phyloP scores from a whole-genome alignment of 73 alveolate genomes.

The Halteria grandinella region DNA sequence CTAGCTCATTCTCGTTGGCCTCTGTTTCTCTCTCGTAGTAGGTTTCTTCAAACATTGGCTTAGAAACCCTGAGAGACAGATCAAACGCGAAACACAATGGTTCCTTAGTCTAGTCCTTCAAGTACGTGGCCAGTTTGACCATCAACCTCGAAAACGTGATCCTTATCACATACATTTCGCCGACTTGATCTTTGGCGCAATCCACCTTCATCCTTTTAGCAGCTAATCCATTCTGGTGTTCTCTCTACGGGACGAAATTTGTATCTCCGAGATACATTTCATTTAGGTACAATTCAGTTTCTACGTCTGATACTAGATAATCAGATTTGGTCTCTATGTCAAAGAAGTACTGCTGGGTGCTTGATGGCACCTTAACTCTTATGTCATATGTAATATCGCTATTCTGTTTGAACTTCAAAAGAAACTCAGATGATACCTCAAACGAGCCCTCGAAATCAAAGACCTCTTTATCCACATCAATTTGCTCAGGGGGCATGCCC shows the following conservation, averaged over 20 bases:
- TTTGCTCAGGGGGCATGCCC: neutral
- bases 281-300: neutral
- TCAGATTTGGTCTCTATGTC: slow-evolving; percentile 32
- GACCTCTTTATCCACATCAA: neutral
- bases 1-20: slow-evolving; percentile 28
- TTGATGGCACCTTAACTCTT: neutral
- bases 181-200: no score
- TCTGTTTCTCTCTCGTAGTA: slow-evolving; percentile 15
- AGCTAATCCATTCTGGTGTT: no score
- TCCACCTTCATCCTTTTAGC: no score
- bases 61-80: slow-evolving; percentile 4
- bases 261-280: no score
- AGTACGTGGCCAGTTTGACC: no score
- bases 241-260: no score
- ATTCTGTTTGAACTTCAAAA: neutral
- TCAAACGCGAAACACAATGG: slow-evolving; percentile 28
- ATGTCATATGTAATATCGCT: slow-evolving; percentile 13
- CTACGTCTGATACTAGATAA: neutral
- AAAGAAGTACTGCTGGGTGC: neutral
- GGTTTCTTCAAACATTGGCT: neutral
- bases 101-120: neutral
- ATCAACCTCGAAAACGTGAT: no score
- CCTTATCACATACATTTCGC: no score
- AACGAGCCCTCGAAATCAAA: slow-evolving; percentile 4
- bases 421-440: neutral